Evolutionary conservation across 345 rosid genomes (phyloP), one percentile per base, ranked within the genome.

Genomic region (Durio zibethinus): DNA sequence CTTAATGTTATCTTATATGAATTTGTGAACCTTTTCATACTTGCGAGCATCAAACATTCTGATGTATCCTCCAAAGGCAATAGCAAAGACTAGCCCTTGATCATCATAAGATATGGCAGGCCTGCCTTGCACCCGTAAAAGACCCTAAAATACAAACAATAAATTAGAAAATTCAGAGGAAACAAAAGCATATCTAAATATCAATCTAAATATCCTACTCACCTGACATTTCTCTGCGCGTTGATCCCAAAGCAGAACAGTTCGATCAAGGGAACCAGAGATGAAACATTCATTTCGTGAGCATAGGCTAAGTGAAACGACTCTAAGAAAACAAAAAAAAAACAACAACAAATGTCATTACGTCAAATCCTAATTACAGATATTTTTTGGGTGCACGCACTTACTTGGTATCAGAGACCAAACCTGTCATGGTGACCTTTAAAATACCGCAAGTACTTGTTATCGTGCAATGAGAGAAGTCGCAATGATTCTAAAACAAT

Each of bases 381-480:
- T 10, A 31, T 33, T 54, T 15, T 38, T 0, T 33, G 3, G 5
- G 38, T 36, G 20, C 43, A 75, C 45, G 45, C 54, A 68, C 64
- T 29, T 1, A 63, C 75, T 6, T 6, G 45, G 52, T 23, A 71
- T 36, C 21, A 83, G 18, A 76, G 73, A 64, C 63, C n/a, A 81
- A 72, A 93, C 97, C 98, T 96, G 91, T 92, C 99, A 76, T 96
- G 99, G 75, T 96, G 99, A 82, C 98, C 99, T 84, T 87, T 96
- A 82, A 93, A 96, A 78, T 91, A 91, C 11, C 98, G 97, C 89
- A 96, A 86, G 87, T 96, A 96, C 85, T 96, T 96, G 82, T 93
- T 93, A 85, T 96, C 98, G 48, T 93, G 93, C 92, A 96, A 85
- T 0, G 98, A 93, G 76, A 96, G 92, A 83, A 93, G 97, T 72